Conservation (phyloP, 163 green algal genomes). For the Smithsoniella earleae region DNA sequence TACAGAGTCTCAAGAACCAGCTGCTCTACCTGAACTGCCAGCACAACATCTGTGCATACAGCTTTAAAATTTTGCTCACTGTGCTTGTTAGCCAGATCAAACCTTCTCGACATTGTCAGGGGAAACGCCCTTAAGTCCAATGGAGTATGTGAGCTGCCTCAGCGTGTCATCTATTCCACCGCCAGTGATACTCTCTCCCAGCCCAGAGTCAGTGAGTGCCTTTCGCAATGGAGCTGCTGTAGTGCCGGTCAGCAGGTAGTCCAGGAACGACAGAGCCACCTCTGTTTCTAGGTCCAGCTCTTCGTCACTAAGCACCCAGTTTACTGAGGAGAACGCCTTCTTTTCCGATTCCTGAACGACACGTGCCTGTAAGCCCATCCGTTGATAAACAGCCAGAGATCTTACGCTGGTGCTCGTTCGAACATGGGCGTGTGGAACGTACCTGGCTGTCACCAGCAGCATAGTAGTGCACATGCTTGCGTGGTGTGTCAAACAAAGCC, state of each 20-base stretch:
- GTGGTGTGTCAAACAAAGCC: conserved; percentile 67
- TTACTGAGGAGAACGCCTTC: conserved; percentile 72
- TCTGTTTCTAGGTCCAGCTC: conserved; percentile 83
- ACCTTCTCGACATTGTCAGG: conserved; percentile 49
- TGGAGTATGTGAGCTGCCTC: conserved; percentile 78
- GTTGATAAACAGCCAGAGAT: no score
- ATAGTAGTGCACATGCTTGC: conserved; percentile 63
- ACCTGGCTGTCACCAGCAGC: conserved; percentile 65
- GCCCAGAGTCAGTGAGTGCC: conserved; percentile 80
- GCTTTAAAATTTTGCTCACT: not conserved
- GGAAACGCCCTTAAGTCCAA: conserved; percentile 83
- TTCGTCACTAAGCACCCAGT: conserved; percentile 87
- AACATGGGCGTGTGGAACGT: no score
- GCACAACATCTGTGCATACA: not conserved
- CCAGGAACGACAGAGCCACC: conserved; percentile 82
- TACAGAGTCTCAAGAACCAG: conserved; percentile 64
- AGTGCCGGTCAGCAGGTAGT: conserved; percentile 91
- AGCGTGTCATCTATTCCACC: conserved; percentile 88
- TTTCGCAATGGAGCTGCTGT: conserved; percentile 77
- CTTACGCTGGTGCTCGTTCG: no score
- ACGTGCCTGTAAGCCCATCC: not conserved
- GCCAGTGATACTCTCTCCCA: conserved; percentile 84
- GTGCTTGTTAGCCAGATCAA: not conserved
- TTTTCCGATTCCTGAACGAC: conserved; percentile 37
- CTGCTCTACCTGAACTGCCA: conserved; percentile 62